Evolutionary conservation across 495 filamentous ascomycete genomes (phyloP), one percentile per base, ranked within the genome.

Genomic region (Aspergillus campestris): DNA sequence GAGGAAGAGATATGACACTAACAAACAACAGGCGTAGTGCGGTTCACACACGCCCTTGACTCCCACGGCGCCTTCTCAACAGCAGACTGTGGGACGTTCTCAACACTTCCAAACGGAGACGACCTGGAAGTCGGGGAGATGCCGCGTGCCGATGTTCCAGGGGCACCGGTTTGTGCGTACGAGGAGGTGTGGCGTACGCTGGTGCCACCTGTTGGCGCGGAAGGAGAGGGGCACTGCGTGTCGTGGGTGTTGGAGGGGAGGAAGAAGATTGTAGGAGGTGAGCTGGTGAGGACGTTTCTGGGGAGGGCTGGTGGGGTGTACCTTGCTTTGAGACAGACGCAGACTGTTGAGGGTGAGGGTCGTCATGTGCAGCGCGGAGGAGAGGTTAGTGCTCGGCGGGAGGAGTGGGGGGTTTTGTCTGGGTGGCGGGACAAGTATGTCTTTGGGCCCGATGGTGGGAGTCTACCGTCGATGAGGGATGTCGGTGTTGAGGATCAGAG

Each of bases 101-200:
- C 56, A 14, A 37, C 57, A 0, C 48, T 71, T 5, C 59, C 68
- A 0, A 70, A 69, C 38, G 66, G 68, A 0, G 66, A 69, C 30
- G 68, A 70, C 24, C 55, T 70, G 0, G 68, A 71, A 36, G 61
- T 53, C 1, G 68, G 68, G 1, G 49, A 49, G 0, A 71, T 71
- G 68, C 63, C 68, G 18, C 59, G 63, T 7, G 50, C 57, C 14
- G 65, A 70, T 60, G 38, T 60, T 0, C 62, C 65, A 0, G 68
- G 63, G 3, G 49, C 54, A 3, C 64, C 66, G 5, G 48, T 62
- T 8, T 51, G 52, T 0, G 57, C 62, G 12, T 70, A 70, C 40
- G 64, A 67, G 38, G 68, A 71, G 44, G 52, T 69, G 0, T 71
- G 68, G 68, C 52, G 65, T 31, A 59, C 64, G 36, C 38, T 71